Conservation (phyloP, 1,139 yeast genomes). For the Candida anutae region DNA sequence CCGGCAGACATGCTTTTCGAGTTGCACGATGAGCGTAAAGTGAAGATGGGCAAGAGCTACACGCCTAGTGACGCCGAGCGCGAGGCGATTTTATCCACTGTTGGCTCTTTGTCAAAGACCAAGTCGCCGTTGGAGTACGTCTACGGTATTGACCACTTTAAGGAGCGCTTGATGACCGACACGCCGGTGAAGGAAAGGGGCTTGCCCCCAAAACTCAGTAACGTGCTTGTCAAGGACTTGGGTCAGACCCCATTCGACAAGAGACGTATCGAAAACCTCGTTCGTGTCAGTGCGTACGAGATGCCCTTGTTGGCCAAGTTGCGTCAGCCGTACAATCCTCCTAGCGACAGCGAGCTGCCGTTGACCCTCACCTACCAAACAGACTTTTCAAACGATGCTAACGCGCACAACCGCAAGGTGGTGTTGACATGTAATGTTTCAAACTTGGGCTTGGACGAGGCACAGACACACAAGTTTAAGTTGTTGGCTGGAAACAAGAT, state of each 20-base stretch:
- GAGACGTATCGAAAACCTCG: conserved; percentile 41
- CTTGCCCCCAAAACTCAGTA: conserved; percentile 33
- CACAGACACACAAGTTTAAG: conserved; percentile 65
- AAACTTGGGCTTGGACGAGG: conserved; percentile 44
- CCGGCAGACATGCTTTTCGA: conserved; percentile 57
- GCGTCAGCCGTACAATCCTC: conserved; percentile 54
- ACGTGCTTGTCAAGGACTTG: conserved; percentile 28
- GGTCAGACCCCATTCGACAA: conserved; percentile 32
- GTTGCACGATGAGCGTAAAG: conserved; percentile 52
- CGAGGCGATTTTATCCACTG: conserved; percentile 39
- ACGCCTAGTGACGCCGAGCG: conserved; percentile 45
- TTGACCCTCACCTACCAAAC: conserved; percentile 63
- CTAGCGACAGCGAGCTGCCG: conserved; percentile 38
- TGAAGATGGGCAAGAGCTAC: conserved; percentile 49
- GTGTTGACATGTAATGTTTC: conserved; percentile 46
- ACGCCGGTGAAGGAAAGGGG: conserved; percentile 33
- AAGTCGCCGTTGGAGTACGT: conserved; percentile 36
- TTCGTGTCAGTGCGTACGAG: conserved; percentile 84
- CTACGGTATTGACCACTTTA: conserved; percentile 39
- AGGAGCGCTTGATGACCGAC: conserved; percentile 39
- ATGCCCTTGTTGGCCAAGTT: conserved; percentile 76
- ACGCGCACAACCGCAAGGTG: conserved; percentile 67
- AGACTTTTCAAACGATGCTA: conserved; percentile 58
- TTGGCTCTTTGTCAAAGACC: conserved; percentile 21
- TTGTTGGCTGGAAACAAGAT: conserved; percentile 75